Evolutionary conservation across 2,329 filamentous ascomycete species (phyloP).

Genomic region (Ceratocystis eucalypticola): DNA sequence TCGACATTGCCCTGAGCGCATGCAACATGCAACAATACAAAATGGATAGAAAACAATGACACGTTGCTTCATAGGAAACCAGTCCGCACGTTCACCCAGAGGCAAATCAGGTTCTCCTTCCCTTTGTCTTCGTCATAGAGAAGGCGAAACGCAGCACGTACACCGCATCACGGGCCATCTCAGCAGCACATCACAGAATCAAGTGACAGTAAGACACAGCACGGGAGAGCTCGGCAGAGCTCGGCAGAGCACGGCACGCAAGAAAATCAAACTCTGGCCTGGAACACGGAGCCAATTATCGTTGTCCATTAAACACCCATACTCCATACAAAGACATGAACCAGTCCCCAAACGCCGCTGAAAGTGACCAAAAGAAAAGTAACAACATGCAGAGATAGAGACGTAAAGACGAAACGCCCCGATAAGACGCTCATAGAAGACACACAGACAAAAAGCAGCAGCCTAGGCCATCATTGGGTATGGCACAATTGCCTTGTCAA

Average conservation of each 20-base stretch:
- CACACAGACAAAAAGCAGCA: background rate
- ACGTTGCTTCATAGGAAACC: background rate
- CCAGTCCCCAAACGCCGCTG: background rate
- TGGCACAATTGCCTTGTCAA: slow-evolving; percentile 52
- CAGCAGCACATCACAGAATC: background rate
- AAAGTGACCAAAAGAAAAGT: slow-evolving; percentile 8
- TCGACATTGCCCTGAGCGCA: slow-evolving; percentile 1
- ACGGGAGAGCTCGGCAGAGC: background rate
- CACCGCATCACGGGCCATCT: background rate
- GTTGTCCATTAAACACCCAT: background rate
- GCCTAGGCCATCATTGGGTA: slow-evolving; percentile 34
- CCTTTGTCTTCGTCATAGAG: background rate
- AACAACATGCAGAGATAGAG: background rate
- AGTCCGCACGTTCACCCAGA: background rate
- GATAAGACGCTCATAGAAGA: slow-evolving; percentile 13
- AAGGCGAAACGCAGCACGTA: background rate
- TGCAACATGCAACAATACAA: background rate
- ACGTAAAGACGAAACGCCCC: slow-evolving; percentile 18
- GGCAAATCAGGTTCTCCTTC: background rate
- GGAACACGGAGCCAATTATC: background rate
- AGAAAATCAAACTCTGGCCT: background rate
- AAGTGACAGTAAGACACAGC: background rate
- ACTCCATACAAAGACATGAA: slow-evolving; percentile 2
- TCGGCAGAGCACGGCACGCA: background rate
- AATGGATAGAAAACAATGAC: background rate